Conservation (phyloP, 257 asterid genomes). For the Solanum sitiens region DNA sequence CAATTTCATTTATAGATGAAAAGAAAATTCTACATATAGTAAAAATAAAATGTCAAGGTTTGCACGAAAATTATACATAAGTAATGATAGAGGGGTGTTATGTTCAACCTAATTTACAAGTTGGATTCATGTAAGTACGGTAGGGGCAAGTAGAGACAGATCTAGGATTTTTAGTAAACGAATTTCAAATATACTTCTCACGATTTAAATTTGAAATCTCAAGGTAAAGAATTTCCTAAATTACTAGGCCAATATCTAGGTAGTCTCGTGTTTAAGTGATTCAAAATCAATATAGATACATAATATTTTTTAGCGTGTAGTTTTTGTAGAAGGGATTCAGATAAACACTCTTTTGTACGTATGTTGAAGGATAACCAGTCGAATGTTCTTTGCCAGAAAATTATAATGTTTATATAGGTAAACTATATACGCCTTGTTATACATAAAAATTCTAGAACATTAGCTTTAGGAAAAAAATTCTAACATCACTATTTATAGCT, state of each 20-base stretch:
- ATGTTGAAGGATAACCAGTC: neutral
- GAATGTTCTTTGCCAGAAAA: neutral
- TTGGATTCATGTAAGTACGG: neutral
- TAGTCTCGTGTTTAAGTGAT: neutral
- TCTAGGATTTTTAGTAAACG: too few relatives aligned
- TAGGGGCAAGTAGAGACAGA: neutral
- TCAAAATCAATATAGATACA: neutral
- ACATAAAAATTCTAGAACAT: neutral
- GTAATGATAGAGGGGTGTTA: neutral
- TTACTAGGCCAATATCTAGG: fast-evolving
- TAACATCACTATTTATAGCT: neutral
- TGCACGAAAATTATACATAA: neutral
- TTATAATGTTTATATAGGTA: neutral
- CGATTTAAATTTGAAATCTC: neutral
- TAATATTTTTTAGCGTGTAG: too few relatives aligned
- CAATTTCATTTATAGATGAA: too few relatives aligned
- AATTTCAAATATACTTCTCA: neutral
- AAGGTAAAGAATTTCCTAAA: neutral
- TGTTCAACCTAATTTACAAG: neutral
- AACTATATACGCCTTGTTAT: neutral
- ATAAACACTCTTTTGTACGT: neutral
- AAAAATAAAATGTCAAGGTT: neutral
- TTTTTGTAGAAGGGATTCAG: neutral
- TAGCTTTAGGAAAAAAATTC: neutral
- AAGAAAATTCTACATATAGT: neutral